Evolutionary conservation across 208 protist species (phyloP).

Genomic region (Leishmania major): DNA sequence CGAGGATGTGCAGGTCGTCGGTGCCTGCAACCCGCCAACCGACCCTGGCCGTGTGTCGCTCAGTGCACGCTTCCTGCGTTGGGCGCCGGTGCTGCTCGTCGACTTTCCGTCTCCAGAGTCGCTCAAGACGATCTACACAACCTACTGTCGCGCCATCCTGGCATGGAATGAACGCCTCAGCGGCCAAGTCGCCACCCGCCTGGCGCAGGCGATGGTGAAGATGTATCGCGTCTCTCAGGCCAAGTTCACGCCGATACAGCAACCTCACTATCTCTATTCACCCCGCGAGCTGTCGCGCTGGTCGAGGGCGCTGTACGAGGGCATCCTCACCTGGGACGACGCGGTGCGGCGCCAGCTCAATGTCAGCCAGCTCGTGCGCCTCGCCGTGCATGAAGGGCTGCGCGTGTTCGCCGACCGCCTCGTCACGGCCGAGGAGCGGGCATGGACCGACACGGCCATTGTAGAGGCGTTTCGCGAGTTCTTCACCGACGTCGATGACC

Average conservation of each 20-base stretch:
- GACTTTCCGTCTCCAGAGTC: slow-evolving; percentile 98
- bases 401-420: slow-evolving; percentile 97
- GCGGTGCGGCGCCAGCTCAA: slow-evolving; percentile 30
- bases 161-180: slow-evolving; percentile 33
- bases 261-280: slow-evolving; percentile 99
- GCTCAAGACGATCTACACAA: slow-evolving; percentile 98
- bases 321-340: slow-evolving; percentile 82
- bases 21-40: slow-evolving; percentile 98
- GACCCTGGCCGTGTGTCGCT: slow-evolving; percentile 98
- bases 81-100: slow-evolving; percentile 98
- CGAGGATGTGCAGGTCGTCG: slow-evolving; percentile 96
- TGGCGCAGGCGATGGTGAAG: slow-evolving; percentile 96
- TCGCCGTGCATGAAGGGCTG: slow-evolving; percentile 98
- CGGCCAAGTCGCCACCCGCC: slow-evolving; percentile 42
- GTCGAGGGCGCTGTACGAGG: slow-evolving; percentile 97
- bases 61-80: slow-evolving; percentile 96
- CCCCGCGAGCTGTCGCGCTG: slow-evolving; percentile 98
- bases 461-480: slow-evolving; percentile 73
- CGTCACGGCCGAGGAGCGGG: slow-evolving; percentile 90
- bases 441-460: slow-evolving; percentile 94
- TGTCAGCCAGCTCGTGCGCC: slow-evolving; percentile 85
- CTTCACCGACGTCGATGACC: slow-evolving; percentile 76
- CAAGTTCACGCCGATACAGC: slow-evolving; percentile 94
- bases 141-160: slow-evolving; percentile 97
- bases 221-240: slow-evolving; percentile 95